Evolutionary conservation across 257 asterid species (phyloP), one percentile per base, ranked within the genome.

Genomic region (Rubia yunnanensis): DNA sequence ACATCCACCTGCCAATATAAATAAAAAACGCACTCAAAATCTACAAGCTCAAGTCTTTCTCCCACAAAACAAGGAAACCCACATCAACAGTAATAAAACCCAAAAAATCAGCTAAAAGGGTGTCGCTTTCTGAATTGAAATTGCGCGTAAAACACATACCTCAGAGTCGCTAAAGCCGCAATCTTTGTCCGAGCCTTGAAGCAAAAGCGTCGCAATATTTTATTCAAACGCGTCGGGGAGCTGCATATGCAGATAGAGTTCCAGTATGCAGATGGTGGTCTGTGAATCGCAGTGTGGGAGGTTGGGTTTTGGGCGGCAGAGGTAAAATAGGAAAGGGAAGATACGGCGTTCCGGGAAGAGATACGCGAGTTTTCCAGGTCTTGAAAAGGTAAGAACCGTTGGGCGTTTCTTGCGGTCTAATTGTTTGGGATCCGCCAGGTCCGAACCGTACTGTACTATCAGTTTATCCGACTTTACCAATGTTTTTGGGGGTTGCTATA

Each of bases 151-250:
- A 56, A 27, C 71, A 26, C 44, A 27, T 24, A 67, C 78, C 77
- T 84, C 91, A 79, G 70, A 72, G 84, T 74, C 86, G 84, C 77
- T 81, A 77, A 69, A 79, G 74, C 78, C 63, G 73, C 66, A 65
- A 71, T 50, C 5, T 27, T 66, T 64, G 73, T 71, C 77, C 78
- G 65, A 81, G 77, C 68, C 87, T 84, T 81, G 71, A 84, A 77
- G 83, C 83, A 78, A 84, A 86, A 72, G 84, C 85, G 76, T 77
- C 67, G 63, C 73, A 73, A 62, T 61, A 10, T 64, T 62, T 10
- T 62, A 54, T 60, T 60, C 41, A 56, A 55, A 55, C 60, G 31
- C 59, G 59, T 53, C 6, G 32, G 71, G 64, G 68, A 55, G 68
- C 63, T 24, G 64, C 66, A 72, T 70, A 67, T n/a, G 64, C 64